phyloP scores from a whole-genome alignment of 768 basidiomycete species.

The Tricholomella constricta region DNA sequence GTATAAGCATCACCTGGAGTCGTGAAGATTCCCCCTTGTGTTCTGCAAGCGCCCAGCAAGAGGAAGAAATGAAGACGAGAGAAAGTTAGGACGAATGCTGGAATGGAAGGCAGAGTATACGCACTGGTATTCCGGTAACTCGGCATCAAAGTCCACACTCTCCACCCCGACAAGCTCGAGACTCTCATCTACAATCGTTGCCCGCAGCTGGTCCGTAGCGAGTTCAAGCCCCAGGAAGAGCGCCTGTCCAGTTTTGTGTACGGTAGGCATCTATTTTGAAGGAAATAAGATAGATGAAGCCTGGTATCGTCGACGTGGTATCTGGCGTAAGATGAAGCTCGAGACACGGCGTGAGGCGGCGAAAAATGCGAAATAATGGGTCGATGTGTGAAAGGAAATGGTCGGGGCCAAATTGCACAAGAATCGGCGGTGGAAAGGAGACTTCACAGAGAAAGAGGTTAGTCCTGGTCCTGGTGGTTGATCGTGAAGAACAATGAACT shows the following conservation, averaged over 20 bases:
- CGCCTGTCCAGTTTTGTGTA: conserved; percentile 45
- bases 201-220: conserved; percentile 80
- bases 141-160: conserved; percentile 80
- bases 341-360: conserved; percentile 11
- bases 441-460: neutral
- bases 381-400: conserved; percentile 2
- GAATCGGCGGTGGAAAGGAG: neutral
- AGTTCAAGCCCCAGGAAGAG: conserved; percentile 88
- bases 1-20: conserved; percentile 86
- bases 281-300: conserved; percentile 10
- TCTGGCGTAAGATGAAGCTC: conserved; percentile 14
- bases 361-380: conserved; percentile 10
- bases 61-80: conserved; percentile 16
- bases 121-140: conserved; percentile 80
- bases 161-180: conserved; percentile 84
- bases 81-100: neutral
- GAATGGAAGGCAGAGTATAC: conserved; percentile 29
- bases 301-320: conserved; percentile 25
- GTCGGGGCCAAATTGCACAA: neutral
- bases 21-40: conserved; percentile 84
- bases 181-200: conserved; percentile 80
- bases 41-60: conserved; percentile 44
- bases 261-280: conserved; percentile 42
- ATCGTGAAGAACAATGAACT: conserved; percentile 15
- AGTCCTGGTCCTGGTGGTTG: conserved; percentile 7